Evolutionary conservation across 495 filamentous ascomycete genomes (phyloP), one percentile per base, ranked within the genome.

Genomic region (Penicillium crystallinum): DNA sequence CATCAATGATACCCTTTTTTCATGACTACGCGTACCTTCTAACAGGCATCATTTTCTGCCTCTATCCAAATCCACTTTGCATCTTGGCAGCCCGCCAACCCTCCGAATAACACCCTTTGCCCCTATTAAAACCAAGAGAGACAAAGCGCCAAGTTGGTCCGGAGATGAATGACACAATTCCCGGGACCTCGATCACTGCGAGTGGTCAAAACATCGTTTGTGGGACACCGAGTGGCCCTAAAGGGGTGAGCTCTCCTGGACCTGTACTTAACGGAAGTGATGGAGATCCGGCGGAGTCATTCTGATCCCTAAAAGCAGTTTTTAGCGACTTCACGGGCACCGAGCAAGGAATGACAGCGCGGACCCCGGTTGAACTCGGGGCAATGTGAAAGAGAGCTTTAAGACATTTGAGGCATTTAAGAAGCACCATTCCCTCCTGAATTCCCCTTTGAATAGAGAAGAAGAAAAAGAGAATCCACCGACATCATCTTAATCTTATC

Each of bases 211-310:
- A 33, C 43, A 44, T 34, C 45, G 43, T 46, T 35, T 33, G 57
- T 55, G 60, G 63, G 44, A 64, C 60, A 55, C 53, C 35, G 43
- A 25, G 43, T 14, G 51, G 57, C 53, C 57, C 55, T 65, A 63
- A 66, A 63, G 48, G 65, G 63, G 68, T 63, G 58, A 49, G 64
- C 68, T 71, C 71, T 74, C 71, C 68, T 75, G 62, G 61, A 76
- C 73, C 73, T 76, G 73, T 75, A 75, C 73, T 76, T 76, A 76
- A 68, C 64, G 71, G 73, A 76, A 75, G 54, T 53, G 55, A 65
- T 65, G 62, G 62, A 65, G 62, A 55, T 49, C 54, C 52, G 56
- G 65, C 63, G 65, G 65, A 68, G 63, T 52, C 33, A 41, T 57
- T 41, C 27, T 69, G 69, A 70, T 73, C 73, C 57, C 68, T 77